Conservation (phyloP, 305 asterid genomes). For the Galium porrigens region DNA sequence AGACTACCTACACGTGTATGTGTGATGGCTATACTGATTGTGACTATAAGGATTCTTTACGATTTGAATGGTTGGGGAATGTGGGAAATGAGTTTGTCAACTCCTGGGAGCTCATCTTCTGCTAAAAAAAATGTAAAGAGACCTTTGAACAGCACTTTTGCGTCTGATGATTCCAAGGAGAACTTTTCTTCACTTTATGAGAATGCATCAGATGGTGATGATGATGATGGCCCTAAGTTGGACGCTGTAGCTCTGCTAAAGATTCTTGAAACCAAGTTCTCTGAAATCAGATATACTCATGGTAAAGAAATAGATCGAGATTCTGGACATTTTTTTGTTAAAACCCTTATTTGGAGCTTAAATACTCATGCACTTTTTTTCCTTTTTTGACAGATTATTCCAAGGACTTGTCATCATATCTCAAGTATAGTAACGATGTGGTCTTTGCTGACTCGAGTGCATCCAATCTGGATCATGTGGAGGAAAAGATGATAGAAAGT, state of each 20-base stretch:
- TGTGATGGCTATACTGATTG: constrained; percentile 65
- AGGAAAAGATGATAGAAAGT: constrained; percentile 38
- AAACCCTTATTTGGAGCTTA: constrained; percentile 3
- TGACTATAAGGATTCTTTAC: constrained; percentile 46
- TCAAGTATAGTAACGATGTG: constrained; percentile 53
- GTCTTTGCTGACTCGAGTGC: constrained; percentile 48
- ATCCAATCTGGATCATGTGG: constrained; percentile 37
- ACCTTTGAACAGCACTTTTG: constrained; percentile 11
- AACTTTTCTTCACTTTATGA: constrained; percentile 16
- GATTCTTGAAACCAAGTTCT: constrained; percentile 38
- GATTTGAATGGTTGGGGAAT: constrained; percentile 62
- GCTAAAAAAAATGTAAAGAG: constrained; percentile 15
- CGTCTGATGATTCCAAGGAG: constrained; percentile 16
- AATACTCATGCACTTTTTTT: too few relatives aligned
- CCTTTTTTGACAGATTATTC: constrained; percentile 48
- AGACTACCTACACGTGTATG: constrained; percentile 57
- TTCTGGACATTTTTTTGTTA: neutral
- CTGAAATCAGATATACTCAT: constrained; percentile 30
- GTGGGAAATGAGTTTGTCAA: constrained; percentile 52
- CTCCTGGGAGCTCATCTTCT: constrained; percentile 19
- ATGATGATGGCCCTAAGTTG: constrained; percentile 15
- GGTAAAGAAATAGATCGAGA: constrained; percentile 30
- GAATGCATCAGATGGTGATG: constrained; percentile 13
- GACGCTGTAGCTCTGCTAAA: constrained; percentile 36
- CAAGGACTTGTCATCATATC: constrained; percentile 46